phyloP scores from a whole-genome alignment of 495 filamentous ascomycete species.

The Mycothermus thermophilus region DNA sequence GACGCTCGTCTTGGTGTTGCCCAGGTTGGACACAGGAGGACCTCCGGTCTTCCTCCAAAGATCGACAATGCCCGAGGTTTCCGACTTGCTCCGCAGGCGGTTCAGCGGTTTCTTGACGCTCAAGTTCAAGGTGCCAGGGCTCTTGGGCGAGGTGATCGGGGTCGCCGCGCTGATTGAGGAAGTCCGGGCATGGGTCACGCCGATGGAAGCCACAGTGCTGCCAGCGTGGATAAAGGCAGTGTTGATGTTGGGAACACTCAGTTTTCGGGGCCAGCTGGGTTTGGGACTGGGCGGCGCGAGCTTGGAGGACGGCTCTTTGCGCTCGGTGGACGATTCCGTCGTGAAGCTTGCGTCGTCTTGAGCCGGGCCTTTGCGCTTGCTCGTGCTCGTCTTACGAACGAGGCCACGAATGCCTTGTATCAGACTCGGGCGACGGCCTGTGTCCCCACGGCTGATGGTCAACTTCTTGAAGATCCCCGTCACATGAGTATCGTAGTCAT shows the following conservation, averaged over 20 bases:
- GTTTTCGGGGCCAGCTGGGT: slow-evolving; percentile 44
- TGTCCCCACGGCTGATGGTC: slow-evolving; percentile 38
- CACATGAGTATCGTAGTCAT: slow-evolving; percentile 46
- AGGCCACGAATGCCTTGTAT: slow-evolving; percentile 36
- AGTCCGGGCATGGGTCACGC: slow-evolving; percentile 38
- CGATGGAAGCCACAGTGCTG: slow-evolving; percentile 47
- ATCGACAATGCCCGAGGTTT: slow-evolving; percentile 34
- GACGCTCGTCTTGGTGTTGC: slow-evolving; percentile 20
- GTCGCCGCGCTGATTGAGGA: slow-evolving; percentile 41
- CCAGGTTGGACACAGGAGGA: slow-evolving; percentile 42
- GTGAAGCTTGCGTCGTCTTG: slow-evolving; percentile 27
- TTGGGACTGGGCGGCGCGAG: slow-evolving; percentile 40
- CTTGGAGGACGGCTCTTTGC: slow-evolving; percentile 26
- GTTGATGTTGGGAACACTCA: slow-evolving; percentile 47
- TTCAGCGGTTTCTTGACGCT: slow-evolving; percentile 39
- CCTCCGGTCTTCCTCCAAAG: slow-evolving; percentile 44
- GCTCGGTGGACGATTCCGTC: slow-evolving; percentile 19
- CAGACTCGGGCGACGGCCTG: slow-evolving; percentile 26
- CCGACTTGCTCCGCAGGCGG: slow-evolving; percentile 62
- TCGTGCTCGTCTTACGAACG: slow-evolving; percentile 39
- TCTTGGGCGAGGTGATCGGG: slow-evolving; percentile 37
- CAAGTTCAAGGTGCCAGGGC: slow-evolving; percentile 26
- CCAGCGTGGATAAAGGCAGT: slow-evolving; percentile 52
- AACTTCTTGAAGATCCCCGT: slow-evolving; percentile 50
- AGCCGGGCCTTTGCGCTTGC: slow-evolving; percentile 32